These are phyloP conservation scores for Venturia oleaginea DNA, from an alignment of 2,329 filamentous ascomycete genomes.

Conservation along the genomic window DNA sequence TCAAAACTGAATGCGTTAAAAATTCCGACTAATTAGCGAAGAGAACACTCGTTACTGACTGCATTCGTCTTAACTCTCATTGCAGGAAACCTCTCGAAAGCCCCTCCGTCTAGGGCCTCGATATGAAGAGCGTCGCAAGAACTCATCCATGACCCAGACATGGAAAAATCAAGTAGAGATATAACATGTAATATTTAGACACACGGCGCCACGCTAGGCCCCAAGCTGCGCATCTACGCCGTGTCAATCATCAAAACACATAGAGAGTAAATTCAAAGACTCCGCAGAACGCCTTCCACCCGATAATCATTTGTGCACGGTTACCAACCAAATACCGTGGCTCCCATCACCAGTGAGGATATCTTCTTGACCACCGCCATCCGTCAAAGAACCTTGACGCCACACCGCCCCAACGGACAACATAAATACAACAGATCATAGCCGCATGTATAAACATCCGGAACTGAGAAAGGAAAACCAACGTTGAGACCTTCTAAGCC, in stretches of 20 bases:
- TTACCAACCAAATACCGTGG: neutral
- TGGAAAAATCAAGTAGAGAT: neutral
- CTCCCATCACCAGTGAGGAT: neutral
- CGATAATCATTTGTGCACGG: neutral
- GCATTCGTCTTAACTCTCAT: too few species aligned
- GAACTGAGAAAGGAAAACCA: neutral
- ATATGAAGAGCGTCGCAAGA: too few species aligned
- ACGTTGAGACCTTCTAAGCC: neutral
- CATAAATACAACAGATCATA: slow-evolving; percentile 6
- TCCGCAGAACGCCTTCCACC: neutral
- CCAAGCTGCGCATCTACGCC: neutral
- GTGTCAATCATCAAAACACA: slow-evolving; percentile 5
- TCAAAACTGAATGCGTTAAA: too few species aligned
- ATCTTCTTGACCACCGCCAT: neutral
- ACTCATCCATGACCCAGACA: neutral
- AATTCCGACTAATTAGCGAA: too few species aligned
- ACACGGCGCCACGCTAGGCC: neutral
- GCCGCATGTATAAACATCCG: neutral
- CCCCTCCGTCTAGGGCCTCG: too few species aligned
- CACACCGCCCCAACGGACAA: neutral
- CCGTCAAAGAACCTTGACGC: slow-evolving; percentile 1
- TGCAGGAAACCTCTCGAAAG: too few species aligned
- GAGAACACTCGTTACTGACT: too few species aligned
- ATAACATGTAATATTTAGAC: neutral
- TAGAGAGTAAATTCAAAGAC: neutral